Base-by-base conservation (phyloP, 1,284 basidiomycete genomes). In the Leccinum pachyderme region DNA sequence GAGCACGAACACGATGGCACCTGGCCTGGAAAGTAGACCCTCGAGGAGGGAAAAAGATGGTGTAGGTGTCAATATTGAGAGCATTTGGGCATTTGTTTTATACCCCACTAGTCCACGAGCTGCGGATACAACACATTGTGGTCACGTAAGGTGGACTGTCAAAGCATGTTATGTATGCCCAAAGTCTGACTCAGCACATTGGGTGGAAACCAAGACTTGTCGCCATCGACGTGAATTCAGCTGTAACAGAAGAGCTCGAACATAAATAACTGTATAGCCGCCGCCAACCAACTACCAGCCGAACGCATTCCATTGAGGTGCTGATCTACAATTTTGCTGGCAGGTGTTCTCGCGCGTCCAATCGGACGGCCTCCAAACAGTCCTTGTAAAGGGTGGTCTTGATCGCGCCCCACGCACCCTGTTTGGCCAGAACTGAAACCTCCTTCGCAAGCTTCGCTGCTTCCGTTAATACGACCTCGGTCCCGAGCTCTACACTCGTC, bases 321-420 rank as follows among this genome's bases (percentile, higher is more conserved):
- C 51, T 28, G 45, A 49, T 49, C 58, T 70, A 81, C 58, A 82
- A 61, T 54, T 74, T 77, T 28, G 77, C 55, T 12, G 47, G 25
- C 2, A 51, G 25, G 13, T 35, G 55, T 28, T 57, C 50, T 31
- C 39, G 67, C 6, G 70, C 58, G 56, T 81, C 73, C 55, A 72
- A 67, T 44, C 61, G 62, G 13, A 80, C 71, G 6, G 62, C 65
- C 37, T 75, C 66, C 52, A 83, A 63, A 25, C 75, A 75, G 56
- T 80, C 77, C 31, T 68, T 73, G 55, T 81, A 82, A 5, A 82
- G 60, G 60, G 77, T 73, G 43, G 59, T 61, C 76, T 85, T 87
- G 66, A 88, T 86, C 50, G 83, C 49, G 7, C 87, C 87, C 82
- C 83, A 89, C 18, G 81, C 84, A 13, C 86, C 86, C 6, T 66